Evolutionary conservation across 2,329 filamentous ascomycete species (phyloP).

Genomic region (Alternaria sp.): DNA sequence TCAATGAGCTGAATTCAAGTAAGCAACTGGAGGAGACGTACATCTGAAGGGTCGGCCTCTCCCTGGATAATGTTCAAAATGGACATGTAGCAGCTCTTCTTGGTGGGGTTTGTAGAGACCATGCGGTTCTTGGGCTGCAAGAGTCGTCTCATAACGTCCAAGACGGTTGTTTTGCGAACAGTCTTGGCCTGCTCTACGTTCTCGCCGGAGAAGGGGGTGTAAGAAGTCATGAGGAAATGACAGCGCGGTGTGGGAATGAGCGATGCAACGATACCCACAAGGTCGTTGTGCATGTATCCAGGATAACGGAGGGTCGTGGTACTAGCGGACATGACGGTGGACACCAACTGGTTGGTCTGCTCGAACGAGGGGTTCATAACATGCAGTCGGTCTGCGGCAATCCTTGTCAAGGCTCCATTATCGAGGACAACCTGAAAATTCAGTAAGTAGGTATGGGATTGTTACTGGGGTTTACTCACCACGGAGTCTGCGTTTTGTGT

Average conservation of each 20-base stretch:
- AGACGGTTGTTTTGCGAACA: conserved; percentile 94
- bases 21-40: conserved; percentile 39
- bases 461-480: conserved; percentile 55
- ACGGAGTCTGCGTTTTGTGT: conserved; percentile 98
- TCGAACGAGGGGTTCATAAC: conserved; percentile 96
- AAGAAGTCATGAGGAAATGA: conserved; percentile 98
- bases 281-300: conserved; percentile 99
- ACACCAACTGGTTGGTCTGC: conserved; percentile 94
- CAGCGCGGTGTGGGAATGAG: conserved; percentile 95
- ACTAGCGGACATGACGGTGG: conserved; percentile 98
- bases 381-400: conserved; percentile 92
- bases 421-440: conserved; percentile 78
- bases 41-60: conserved; percentile 96
- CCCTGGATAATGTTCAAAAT: conserved; percentile 99
- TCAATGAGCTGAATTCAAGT: conserved; percentile 13
- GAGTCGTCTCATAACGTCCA: conserved; percentile 95
- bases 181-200: conserved; percentile 97
- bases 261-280: conserved; percentile 94
- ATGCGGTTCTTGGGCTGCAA: conserved; percentile 99
- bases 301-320: conserved; percentile 97
- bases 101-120: conserved; percentile 94
- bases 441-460: conserved; percentile 23
- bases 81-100: conserved; percentile 98
- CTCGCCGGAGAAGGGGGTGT: conserved; percentile 96
- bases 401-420: conserved; percentile 91